Evolutionary conservation across 805 yeast species (phyloP), one percentile per base, ranked within the genome.

Genomic region (Cyberlindnera mrakii): DNA sequence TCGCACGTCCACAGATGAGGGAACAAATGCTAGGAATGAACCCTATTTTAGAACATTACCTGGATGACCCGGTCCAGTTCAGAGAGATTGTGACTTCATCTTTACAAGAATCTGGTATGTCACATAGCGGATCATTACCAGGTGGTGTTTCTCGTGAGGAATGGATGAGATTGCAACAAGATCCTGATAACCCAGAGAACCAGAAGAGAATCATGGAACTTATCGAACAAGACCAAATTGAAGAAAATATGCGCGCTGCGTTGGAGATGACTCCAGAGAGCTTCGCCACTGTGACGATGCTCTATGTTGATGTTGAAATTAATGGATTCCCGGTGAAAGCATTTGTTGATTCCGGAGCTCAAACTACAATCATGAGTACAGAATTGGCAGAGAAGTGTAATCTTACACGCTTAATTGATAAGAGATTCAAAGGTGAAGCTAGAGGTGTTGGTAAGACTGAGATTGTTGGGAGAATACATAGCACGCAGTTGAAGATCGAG

Each of bases 331-430:
- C 82, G 18, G 83, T 89, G 3, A 86, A 86, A 59, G 98, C 98
- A 0, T 88, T 93, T 67, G 95, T 93, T 5, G 99, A 93, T 60
- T 80, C 97, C 0, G 99, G 99, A 3, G 98, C 99, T 0, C 96
- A 89, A 62, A 70, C 78, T 25, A 89, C 99, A 0, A 82, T 93
- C 33, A 78, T 93, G 57, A 80, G 89, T 29, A 85, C 95, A 1
- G 67, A 70, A 34, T 69, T 90, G 49, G 96, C 96, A 0, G 85
- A 83, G 48, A 66, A 70, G 38, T 77, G 90, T 46, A 85, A 85
- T 2, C 65, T 93, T 20, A 65, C 78, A 20, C 78, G 83, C 50
- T 66, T 89, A 43, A 78, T 93, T 6, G 99, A 93, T 60, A 78
- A 66, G 47, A 70, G 96, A 47, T 88, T 81, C 59, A 70, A 70